Percentiles rank a stretch among this genome's conserved stretches.
These are phyloP conservation scores for Calonectria hawksworthii DNA, from an alignment of 2,329 filamentous ascomycete species.

Conservation along the genomic window DNA sequence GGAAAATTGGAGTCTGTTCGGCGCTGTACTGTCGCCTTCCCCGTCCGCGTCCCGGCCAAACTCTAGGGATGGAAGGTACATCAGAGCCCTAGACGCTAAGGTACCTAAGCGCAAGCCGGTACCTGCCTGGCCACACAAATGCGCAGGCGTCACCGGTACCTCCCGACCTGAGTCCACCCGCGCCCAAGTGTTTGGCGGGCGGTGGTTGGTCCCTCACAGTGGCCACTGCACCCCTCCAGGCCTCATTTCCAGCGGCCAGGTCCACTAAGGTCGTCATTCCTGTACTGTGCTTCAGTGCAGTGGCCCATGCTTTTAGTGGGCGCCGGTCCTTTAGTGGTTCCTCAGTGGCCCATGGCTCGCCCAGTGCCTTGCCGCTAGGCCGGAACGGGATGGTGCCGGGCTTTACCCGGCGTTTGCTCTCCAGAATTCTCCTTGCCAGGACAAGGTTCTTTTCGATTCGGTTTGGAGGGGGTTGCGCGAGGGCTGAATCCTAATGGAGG, in stretches of 20 bases:
- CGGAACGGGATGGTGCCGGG: conserved; percentile 39
- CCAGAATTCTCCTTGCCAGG: conserved; percentile 29
- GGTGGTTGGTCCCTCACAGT: conserved; percentile 12
- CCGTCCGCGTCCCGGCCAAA: conserved; percentile 20
- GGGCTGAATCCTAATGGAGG: conserved; percentile 52
- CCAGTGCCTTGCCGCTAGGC: conserved; percentile 35
- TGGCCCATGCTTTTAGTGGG: conserved; percentile 38
- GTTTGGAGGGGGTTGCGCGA: conserved; percentile 37
- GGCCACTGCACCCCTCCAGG: conserved; percentile 20
- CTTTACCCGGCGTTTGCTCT: conserved; percentile 47
- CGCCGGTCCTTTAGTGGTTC: conserved; percentile 17
- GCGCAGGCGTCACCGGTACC: not conserved
- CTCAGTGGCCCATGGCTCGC: conserved; percentile 31
- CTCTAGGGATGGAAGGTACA: conserved; percentile 11
- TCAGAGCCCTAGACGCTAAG: conserved; percentile 14
- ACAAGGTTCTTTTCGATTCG: conserved; percentile 31
- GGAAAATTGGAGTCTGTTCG: conserved; percentile 48
- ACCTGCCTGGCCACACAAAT: not conserved
- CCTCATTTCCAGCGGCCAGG: conserved; percentile 19
- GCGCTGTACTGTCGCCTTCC: conserved; percentile 22
- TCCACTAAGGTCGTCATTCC: conserved; percentile 21
- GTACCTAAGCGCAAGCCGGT: conserved; percentile 11
- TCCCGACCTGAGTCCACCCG: not conserved
- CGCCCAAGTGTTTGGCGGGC: not conserved
- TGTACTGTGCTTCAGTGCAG: conserved; percentile 17